phyloP scores from a whole-genome alignment of 352 stramenopile genomes.

The Pythium sukuiense region DNA sequence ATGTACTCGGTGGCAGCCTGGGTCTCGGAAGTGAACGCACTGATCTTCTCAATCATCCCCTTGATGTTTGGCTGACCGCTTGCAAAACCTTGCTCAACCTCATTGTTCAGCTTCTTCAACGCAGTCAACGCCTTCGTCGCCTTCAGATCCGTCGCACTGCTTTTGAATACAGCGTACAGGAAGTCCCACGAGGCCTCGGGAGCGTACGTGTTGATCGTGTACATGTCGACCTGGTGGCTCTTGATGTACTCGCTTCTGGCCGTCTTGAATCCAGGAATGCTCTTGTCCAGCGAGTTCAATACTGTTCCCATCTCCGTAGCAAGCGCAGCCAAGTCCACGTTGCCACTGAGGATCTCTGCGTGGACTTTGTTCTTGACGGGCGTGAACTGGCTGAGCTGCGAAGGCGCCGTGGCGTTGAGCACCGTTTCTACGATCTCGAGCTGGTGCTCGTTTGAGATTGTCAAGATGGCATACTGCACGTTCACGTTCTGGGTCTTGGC shows the following conservation, averaged over 20 bases:
- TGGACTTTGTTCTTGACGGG: conserved; percentile 1
- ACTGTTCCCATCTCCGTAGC: not conserved
- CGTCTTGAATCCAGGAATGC: not conserved
- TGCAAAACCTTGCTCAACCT: not conserved
- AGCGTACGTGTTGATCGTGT: not conserved
- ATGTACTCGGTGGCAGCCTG: no score
- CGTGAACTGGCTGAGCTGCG: not conserved
- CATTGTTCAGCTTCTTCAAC: conserved; percentile 5
- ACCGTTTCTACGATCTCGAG: not conserved
- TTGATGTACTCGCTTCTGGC: not conserved
- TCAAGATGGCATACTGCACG: not conserved
- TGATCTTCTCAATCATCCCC: not conserved
- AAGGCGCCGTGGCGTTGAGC: not conserved
- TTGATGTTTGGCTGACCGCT: not conserved
- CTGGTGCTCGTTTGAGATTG: conserved; percentile 7
- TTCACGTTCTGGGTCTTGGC: not conserved
- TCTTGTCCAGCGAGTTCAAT: not conserved
- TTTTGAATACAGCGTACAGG: conserved; percentile 1
- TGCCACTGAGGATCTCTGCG: not conserved
- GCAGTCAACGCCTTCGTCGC: not conserved
- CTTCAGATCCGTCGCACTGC: not conserved
- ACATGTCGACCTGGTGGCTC: not conserved
- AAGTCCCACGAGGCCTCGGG: conserved; percentile 10
- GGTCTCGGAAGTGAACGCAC: not conserved
- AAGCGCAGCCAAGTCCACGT: not conserved